Evolutionary conservation across 352 stramenopile species (phyloP), one percentile per base, ranked within the genome.

Genomic region (Thraustotheca clavata): DNA sequence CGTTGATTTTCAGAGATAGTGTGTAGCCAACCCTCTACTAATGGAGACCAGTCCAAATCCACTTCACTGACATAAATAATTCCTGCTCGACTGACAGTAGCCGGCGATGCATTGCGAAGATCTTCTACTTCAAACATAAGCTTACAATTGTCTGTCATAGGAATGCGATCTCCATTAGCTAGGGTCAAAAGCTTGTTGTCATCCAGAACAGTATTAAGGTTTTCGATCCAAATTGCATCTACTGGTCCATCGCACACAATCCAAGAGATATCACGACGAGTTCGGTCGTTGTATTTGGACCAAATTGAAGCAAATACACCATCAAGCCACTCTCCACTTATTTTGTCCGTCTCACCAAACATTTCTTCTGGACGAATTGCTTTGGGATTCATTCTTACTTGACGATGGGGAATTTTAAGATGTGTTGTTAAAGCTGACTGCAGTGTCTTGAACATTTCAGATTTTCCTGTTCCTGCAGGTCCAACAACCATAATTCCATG

Each of bases 121-220:
- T 98, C 91, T 61, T 96, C 91, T 2, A 97, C 88, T 67, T 98
- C 91, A 67, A 98, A 97, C 14, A 98, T 74, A 62, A 96, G 87
- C 63, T 97, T 96, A 68, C 77, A 87, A 40, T 85, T 87, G 26
- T 87, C 76, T 3, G 77, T 87, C 89, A 97, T 97, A 0, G 91
- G 82, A 26, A 98, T 88, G 24, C 89, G 81, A 66, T 98, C 89
- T 18, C 91, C 91, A 68, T 97, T 97, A 0, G 90, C 89, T 0
- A 98, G 71, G 34, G 89, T 97, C 39, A 98, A 67, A 8, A 94
- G 91, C 74, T 96, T 97, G 72, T 97, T 97, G 72, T 98, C 91
- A 61, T 98, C 91, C 2, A 98, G 71, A 4, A 97, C 91, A 0
- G 91, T 97, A 73, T 98, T 98, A 46, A 98, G 85, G 68, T 98